Evolutionary conservation across 2,329 filamentous ascomycete genomes (phyloP).

Genomic region (Trichoderma endophyticum): DNA sequence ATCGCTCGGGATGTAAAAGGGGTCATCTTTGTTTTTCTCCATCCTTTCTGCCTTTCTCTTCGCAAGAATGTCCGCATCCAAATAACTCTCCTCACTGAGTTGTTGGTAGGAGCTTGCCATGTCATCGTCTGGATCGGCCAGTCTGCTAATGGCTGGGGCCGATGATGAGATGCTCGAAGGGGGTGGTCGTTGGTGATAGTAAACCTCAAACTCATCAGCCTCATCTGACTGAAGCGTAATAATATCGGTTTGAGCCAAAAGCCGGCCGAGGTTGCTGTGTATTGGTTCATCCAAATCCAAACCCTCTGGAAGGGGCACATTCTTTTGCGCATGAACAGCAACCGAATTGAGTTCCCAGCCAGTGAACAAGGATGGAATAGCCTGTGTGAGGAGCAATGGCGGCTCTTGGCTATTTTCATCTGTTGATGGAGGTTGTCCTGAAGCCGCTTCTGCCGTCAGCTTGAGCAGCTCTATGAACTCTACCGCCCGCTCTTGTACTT

Average conservation of each 20-base stretch:
- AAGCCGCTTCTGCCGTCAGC: slow-evolving; percentile 76
- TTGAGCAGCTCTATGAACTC: slow-evolving; percentile 89
- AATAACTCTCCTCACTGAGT: slow-evolving; percentile 59
- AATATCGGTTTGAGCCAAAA: slow-evolving; percentile 61
- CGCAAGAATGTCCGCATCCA: slow-evolving; percentile 71
- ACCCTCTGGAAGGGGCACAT: slow-evolving; percentile 74
- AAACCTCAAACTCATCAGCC: slow-evolving; percentile 64
- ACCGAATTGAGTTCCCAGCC: slow-evolving; percentile 92
- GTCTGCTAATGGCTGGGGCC: slow-evolving; percentile 51
- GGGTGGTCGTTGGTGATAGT: slow-evolving; percentile 58
- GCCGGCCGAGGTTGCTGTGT: slow-evolving; percentile 65
- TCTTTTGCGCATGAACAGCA: slow-evolving; percentile 73
- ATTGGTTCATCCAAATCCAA: slow-evolving; percentile 81
- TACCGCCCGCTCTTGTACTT: slow-evolving; percentile 92
- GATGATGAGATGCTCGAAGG: slow-evolving; percentile 50
- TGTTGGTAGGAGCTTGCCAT: slow-evolving; percentile 56
- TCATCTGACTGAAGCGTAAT: slow-evolving; percentile 49
- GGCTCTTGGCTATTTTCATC: slow-evolving; percentile 59
- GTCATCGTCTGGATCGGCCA: slow-evolving; percentile 51
- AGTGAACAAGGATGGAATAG: slow-evolving; percentile 81
- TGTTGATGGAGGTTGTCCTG: slow-evolving; percentile 59
- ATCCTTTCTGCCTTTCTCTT: slow-evolving; percentile 71
- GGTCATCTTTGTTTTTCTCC: slow-evolving; percentile 86
- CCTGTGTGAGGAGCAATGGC: slow-evolving; percentile 82
- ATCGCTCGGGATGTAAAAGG: slow-evolving; percentile 77